Evolutionary conservation across 2,329 filamentous ascomycete genomes (phyloP), one percentile per base, ranked within the genome.

Genomic region (Neopestalotiopsis clavispora): DNA sequence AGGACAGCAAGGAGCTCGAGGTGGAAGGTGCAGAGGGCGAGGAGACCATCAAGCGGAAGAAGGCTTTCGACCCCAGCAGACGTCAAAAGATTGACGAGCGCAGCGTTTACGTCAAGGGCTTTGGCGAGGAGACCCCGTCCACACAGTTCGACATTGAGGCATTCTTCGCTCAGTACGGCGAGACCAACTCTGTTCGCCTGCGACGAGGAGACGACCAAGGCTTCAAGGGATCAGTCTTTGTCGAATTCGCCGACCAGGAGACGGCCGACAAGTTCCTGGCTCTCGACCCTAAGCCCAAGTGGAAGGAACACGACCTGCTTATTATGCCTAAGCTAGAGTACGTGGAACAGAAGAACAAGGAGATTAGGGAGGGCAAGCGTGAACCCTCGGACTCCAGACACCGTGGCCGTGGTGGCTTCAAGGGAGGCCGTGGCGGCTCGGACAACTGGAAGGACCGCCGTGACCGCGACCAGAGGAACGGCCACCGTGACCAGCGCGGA

Each of bases 171-270:
- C 88, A 91, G 69, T 95, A 90, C 79, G 95, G 95, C 61, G 87
- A 92, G 40, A 89, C 94, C 75, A 94, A 93, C 76, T 89, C 91
- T 61, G 91, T 99, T 71, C 95, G 95, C 77, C 92, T 99, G 71
- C 94, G 97, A 74, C 94, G 96, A 73, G 86, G 85, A 63, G 85
- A 87, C 58, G 84, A 91, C 70, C 90, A 90, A 76, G 83, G 87
- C 66, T 99, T 98, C 90, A 99, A 99, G 87, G 94, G 95, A 74
- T 97, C 94, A 74, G 94, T 97, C 69, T 98, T 98, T 78, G 94
- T 97, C 73, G 95, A 98, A 81, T 99, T 98, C 80, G 87, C 89
- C 71, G 89, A 89, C 64, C 91, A 94, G 76, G 93, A 97, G 74
- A 87, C 89, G 28, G 91, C 93, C 75, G 87, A 94, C 79, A 90